Evolutionary conservation across 176 grass and related monocot genomes (phyloP), one percentile per base, ranked within the genome.

Genomic region (Zoysia pacifica): DNA sequence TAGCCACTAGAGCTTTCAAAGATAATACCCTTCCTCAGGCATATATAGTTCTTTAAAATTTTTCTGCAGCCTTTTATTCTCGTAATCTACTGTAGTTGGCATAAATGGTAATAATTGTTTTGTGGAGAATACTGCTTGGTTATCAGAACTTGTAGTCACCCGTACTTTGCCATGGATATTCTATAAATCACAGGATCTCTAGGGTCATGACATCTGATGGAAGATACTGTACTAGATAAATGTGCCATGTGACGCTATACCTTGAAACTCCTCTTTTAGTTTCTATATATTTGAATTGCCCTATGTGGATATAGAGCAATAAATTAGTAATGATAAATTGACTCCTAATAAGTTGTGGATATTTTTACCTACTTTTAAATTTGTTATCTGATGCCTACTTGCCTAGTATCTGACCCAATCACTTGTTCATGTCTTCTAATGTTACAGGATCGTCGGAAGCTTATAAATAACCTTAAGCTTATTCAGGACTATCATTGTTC

Each of bases 401-500:
- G 28, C 28, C 28, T 28, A 28, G 19, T 61, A 61, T 35, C 58
- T 61, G 20, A 35, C 58, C 35, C 28, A 28, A 28, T 61, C 58
- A 75, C 36, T 39, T 73, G 11, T 48, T 78, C 15, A 64, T 77
- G 47, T 68, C 28, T 89, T 78, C 15, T 74, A 38, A 16, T 65
- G 40, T 74, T 72, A 62, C 86, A 97, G 92, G 95, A 97, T 79
- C 87, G 86, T 65, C 87, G 81, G 55, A 97, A 94, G 81, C 92
- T 97, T 79, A 94, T 94, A 77, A 83, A 85, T 51, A 94, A 97
- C 79, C 89, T 97, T 76, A 94, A 97, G 71, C 89, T 85, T 80
- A 97, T 97, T 89, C 90, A 97, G 78, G 95, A 97, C 14, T 97
- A 94, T 79, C 92, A 93, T 87, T 94, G 90, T 86, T 97, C 92